Evolutionary conservation across 768 basidiomycete genomes (phyloP).

Genomic region (Phanerochaete sordida): DNA sequence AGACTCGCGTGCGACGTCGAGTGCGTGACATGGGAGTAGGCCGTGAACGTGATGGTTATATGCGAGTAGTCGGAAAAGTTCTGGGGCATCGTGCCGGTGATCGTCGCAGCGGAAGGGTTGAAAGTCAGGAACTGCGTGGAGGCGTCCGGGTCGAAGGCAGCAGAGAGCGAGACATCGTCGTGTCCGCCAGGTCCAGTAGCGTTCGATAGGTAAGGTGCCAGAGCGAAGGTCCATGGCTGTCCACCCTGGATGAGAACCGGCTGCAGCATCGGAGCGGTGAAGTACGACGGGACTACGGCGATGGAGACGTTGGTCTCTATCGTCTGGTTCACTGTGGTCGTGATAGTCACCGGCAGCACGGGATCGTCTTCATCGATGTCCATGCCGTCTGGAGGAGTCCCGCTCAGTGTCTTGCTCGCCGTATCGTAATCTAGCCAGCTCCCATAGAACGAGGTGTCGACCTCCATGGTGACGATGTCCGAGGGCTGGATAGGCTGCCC

Average conservation of each 20-base stretch:
- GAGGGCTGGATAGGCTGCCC: slow-evolving; percentile 50
- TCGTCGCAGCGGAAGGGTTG: slow-evolving; percentile 37
- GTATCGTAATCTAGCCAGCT: slow-evolving; percentile 62
- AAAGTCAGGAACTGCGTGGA: slow-evolving; percentile 52
- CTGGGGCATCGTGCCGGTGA: slow-evolving; percentile 56
- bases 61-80: slow-evolving; percentile 36
- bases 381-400: slow-evolving; percentile 51
- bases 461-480: slow-evolving; percentile 52
- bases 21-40: slow-evolving; percentile 61
- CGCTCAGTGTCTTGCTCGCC: slow-evolving; percentile 54
- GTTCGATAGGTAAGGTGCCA: slow-evolving; percentile 56
- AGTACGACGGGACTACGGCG: slow-evolving; percentile 69
- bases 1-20: slow-evolving; percentile 68
- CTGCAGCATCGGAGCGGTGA: slow-evolving; percentile 54
- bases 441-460: slow-evolving; percentile 56
- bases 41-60: slow-evolving; percentile 58
- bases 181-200: slow-evolving; percentile 30
- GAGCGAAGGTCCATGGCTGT: slow-evolving; percentile 46
- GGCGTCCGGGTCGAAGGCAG: slow-evolving; percentile 49
- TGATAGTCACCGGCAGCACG: slow-evolving; percentile 51
- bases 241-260: slow-evolving; percentile 52
- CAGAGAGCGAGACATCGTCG: slow-evolving; percentile 50
- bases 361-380: slow-evolving; percentile 25
- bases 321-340: slow-evolving; percentile 64
- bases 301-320: slow-evolving; percentile 61